Conservation (phyloP, 805 yeast species). For the Debaryomyces maramus region DNA sequence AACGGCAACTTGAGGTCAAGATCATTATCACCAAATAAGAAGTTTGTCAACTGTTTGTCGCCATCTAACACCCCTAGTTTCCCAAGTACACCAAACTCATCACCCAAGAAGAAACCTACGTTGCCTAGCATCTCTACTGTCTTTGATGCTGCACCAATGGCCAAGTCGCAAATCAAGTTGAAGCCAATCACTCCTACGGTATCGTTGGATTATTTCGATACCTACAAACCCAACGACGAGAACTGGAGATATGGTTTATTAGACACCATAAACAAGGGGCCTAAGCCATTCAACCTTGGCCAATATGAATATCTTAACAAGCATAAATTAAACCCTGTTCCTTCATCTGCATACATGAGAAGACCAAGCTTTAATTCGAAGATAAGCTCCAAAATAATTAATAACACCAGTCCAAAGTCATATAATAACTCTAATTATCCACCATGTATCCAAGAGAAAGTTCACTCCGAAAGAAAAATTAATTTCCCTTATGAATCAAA, state of each 20-base stretch:
- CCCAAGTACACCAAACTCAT: slow-evolving; percentile 14
- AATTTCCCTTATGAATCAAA: slow-evolving; percentile 56
- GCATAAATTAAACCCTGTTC: slow-evolving; percentile 8
- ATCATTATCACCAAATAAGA: slow-evolving; percentile 28
- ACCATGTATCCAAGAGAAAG: slow-evolving; percentile 8
- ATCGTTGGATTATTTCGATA: slow-evolving; percentile 44
- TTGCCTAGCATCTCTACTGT: slow-evolving; percentile 41
- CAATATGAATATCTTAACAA: slow-evolving; percentile 30
- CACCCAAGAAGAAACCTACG: slow-evolving; percentile 15
- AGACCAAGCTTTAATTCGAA: slow-evolving; percentile 42
- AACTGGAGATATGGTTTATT: slow-evolving; percentile 44
- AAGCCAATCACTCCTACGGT: slow-evolving; percentile 42
- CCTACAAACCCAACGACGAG: slow-evolving; percentile 46
- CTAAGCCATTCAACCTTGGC: slow-evolving; percentile 26
- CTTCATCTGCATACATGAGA: slow-evolving; percentile 7
- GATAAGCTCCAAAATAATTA: slow-evolving; percentile 15
- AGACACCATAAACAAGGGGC: slow-evolving; percentile 30
- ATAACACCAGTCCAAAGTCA: slow-evolving; percentile 19
- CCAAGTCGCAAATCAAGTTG: slow-evolving; percentile 20
- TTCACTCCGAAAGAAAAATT: slow-evolving; percentile 32
- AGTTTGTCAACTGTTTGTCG: slow-evolving; percentile 18
- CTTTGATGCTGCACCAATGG: slow-evolving; percentile 21
- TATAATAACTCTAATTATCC: slow-evolving; percentile 1
- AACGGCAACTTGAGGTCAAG: slow-evolving; percentile 18
- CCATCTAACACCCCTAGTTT: slow-evolving; percentile 20